Evolutionary conservation across 805 yeast genomes (phyloP), one percentile per base, ranked within the genome.

Genomic region (Blastobotrys peoriensis): DNA sequence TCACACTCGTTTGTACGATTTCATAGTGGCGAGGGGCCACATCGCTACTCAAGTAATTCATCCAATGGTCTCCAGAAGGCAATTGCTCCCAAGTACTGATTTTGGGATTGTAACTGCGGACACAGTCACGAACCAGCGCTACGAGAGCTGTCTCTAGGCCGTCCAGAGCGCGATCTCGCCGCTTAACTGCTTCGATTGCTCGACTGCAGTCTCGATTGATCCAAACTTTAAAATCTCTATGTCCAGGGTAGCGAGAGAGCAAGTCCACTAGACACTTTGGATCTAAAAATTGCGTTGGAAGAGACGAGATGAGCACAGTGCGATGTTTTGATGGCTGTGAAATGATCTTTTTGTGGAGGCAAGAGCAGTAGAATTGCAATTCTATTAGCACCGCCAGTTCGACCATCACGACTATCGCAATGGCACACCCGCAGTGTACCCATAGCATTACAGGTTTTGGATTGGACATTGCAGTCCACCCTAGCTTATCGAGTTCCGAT

Each of bases 261-360:
- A 74, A 67, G n/a, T 62, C 60, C 51, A 73, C 71, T 45, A 89
- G 59, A 15, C 66, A 69, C 16, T 68, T 68, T 46, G 77, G 86
- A 33, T 70, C 68, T 34, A 70, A 64, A 36, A 68, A 63, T 1
- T 62, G 66, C 3, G 72, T 67, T 3, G 84, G 79, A 38, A 87
- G 65, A 49, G 84, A 85, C 18, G 86, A 79, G 49, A 89, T 66
- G 42, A 88, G 70, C 45, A 89, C 65, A 2, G 95, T 84, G 58
- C 62, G 30, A 25, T 13, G 13, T 8, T 8, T 25, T 13, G 30
- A 8, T 66, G 35, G 53, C 63, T 50, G 59, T 52, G 45, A 55
- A 47, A 40, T 43, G 49, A 35, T 47, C 49, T 39, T 50, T 52
- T 51, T 50, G 55, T 18, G 44, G 46, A 28, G 47, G 50, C 4